Conservation (phyloP, 2,329 filamentous ascomycete species). For the Huntiella decipiens region DNA sequence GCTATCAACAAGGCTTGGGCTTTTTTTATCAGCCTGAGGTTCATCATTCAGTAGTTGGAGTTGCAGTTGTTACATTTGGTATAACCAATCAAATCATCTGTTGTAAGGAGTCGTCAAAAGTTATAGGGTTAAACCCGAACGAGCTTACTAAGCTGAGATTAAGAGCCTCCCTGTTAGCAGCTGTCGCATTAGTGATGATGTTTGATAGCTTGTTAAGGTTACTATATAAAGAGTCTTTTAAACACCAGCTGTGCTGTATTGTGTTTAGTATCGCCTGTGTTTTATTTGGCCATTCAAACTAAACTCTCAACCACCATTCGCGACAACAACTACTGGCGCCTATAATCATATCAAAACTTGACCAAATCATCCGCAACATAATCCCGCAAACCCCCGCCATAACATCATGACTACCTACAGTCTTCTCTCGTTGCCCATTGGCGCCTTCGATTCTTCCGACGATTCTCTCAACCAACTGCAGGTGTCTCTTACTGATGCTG, state of each 20-base stretch:
- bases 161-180: neutral
- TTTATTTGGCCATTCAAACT: neutral
- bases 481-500: constrained; percentile 56
- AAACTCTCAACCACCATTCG: too few relatives aligned
- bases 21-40: too few relatives aligned
- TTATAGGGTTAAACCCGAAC: too few relatives aligned
- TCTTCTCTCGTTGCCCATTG: constrained; percentile 74
- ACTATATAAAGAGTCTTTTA: neutral
- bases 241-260: neutral
- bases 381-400: constrained; percentile 9
- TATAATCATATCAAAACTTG: neutral
- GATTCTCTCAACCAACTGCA: constrained; percentile 63
- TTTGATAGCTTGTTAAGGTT: neutral
- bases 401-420: constrained; percentile 42
- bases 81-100: too few relatives aligned
- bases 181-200: neutral
- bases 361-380: neutral
- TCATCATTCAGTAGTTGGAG: too few relatives aligned
- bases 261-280: neutral
- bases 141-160: too few relatives aligned
- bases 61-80: too few relatives aligned
- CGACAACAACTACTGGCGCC: too few relatives aligned
- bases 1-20: too few relatives aligned
- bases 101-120: too few relatives aligned
- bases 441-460: constrained; percentile 65